Conservation (phyloP, 1,284 basidiomycete genomes). For the Apiotrichum mycotoxinovorans region DNA sequence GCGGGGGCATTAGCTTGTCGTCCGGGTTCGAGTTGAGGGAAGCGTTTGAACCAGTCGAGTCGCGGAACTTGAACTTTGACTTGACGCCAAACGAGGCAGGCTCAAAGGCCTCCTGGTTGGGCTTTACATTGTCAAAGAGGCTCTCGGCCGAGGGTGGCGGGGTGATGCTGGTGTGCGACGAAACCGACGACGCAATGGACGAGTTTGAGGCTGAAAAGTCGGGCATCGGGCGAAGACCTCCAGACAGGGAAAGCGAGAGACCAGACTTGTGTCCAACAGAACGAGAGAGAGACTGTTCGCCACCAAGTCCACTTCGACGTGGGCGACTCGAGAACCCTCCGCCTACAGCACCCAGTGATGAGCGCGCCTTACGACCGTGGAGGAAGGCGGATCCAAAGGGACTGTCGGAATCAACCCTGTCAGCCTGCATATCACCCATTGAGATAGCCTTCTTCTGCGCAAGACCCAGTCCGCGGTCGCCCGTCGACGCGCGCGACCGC, state of each 20-base stretch:
- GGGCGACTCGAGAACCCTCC: constrained; percentile 3
- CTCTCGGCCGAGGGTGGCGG: constrained; percentile 40
- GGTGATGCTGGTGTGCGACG: constrained; percentile 26
- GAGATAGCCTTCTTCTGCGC: constrained; percentile 44
- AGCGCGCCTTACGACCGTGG: constrained; percentile 15
- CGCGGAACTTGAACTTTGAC: constrained; percentile 49
- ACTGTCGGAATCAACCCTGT: constrained; percentile 32
- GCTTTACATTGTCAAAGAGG: constrained; percentile 49
- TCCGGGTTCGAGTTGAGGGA: constrained; percentile 18
- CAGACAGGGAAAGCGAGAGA: constrained; percentile 37
- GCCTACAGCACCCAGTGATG: constrained; percentile 12
- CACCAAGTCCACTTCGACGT: constrained; percentile 5
- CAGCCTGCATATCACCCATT: constrained; percentile 36
- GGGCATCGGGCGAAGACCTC: constrained; percentile 25
- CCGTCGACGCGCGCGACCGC: constrained; percentile 24
- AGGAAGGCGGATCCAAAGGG: constrained; percentile 33
- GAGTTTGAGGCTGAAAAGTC: constrained; percentile 42
- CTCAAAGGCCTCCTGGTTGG: constrained; percentile 49
- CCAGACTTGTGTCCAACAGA: constrained; percentile 50
- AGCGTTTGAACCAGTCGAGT: constrained; percentile 46
- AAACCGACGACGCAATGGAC: constrained; percentile 41
- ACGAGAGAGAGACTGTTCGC: constrained; percentile 35
- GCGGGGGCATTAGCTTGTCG: constrained; percentile 13
- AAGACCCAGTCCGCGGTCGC: constrained; percentile 16
- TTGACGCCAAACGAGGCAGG: constrained; percentile 34